Base-by-base conservation (phyloP, 2,329 filamentous ascomycete genomes). In the Aphanoascus verrucosus region DNA sequence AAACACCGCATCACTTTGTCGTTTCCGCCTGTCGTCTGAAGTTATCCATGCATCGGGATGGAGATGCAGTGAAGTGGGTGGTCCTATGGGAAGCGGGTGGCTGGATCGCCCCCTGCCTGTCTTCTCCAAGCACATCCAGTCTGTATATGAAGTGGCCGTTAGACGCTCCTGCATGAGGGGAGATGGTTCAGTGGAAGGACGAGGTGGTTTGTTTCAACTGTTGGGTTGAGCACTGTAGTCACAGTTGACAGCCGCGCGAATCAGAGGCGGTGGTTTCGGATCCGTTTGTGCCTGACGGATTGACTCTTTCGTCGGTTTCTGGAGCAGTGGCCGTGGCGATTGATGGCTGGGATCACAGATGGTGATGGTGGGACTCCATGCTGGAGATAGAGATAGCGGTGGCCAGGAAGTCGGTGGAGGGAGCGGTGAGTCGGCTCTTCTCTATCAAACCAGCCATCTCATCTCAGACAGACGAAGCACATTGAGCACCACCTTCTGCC, bases 1-100 rank as follows among this genome's bases (percentile, higher is more conserved):
- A 49, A 28, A 41, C 47, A 49, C 47, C 47, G 47, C 47, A 49
- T 49, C 47, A 49, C 47, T 49, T 49, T 40, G 7, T 41, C 20
- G 11, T 11, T 35, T n/a, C n/a, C 15, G 12, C 14, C 17, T 49
- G 46, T 49, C 34, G 46, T n/a, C n/a, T n/a, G n/a, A n/a, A n/a
- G n/a, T n/a, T n/a, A 19, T 14, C 17, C 14, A 28, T 8, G 5
- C 19, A 12, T 23, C 14, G 9, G 11, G 44, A 35, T 37, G 45
- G 23, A 11, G n/a, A n/a, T n/a, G n/a, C n/a, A n/a, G n/a, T n/a
- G 34, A 40, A 20, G 19, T 41, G 47, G 37, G 14, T 12, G 34
- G 23, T 41, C 35, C 35, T 23, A 49, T 38, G 35, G 47, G 46
- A 48, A 38, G 15, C 12, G 9, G 6, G 31, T 35, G 5, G n/a